Percentiles rank a stretch among this genome's conserved stretches.
phyloP scores from a whole-genome alignment of 257 asterid species.

The Voacanga thouarsii region DNA sequence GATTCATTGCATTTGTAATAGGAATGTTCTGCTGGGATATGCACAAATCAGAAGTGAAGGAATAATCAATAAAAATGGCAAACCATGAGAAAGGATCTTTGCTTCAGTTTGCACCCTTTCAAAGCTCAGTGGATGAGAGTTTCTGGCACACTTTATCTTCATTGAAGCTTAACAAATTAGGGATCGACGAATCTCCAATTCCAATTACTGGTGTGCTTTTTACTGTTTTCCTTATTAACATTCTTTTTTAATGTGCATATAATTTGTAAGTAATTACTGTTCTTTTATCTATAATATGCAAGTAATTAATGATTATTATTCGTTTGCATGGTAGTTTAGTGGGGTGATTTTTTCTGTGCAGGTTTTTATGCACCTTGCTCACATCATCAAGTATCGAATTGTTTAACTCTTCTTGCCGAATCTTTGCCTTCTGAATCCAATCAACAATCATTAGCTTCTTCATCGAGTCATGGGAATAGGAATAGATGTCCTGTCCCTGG shows the following conservation, averaged over 20 bases:
- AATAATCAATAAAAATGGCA: conserved; percentile 22
- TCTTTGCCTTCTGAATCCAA: conserved; percentile 64
- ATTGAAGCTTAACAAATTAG: conserved; percentile 86
- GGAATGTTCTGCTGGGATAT: conserved; percentile 1
- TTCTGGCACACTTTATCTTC: conserved; percentile 91
- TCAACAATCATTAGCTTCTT: conserved; percentile 34
- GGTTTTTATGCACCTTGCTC: conserved; percentile 93
- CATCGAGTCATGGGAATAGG: conserved; percentile 63
- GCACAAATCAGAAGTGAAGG: background rate
- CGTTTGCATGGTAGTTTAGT: background rate
- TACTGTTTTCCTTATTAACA: background rate
- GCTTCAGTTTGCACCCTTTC: conserved; percentile 71
- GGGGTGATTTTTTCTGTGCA: conserved; percentile 28
- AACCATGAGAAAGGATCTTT: conserved; percentile 33
- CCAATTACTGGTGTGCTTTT: conserved; percentile 66
- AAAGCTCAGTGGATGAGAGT: conserved; percentile 84
- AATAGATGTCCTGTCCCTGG: conserved; percentile 90
- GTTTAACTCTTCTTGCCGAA: conserved; percentile 73
- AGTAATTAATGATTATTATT: background rate
- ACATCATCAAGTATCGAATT: conserved; percentile 62
- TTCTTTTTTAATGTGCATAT: background rate
- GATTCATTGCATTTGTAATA: background rate
- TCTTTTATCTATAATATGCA: background rate
- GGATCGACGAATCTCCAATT: conserved; percentile 86
- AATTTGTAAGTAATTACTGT: background rate